Evolutionary conservation across 2,329 filamentous ascomycete genomes (phyloP).

Genomic region (Drechmeria coniospora): DNA sequence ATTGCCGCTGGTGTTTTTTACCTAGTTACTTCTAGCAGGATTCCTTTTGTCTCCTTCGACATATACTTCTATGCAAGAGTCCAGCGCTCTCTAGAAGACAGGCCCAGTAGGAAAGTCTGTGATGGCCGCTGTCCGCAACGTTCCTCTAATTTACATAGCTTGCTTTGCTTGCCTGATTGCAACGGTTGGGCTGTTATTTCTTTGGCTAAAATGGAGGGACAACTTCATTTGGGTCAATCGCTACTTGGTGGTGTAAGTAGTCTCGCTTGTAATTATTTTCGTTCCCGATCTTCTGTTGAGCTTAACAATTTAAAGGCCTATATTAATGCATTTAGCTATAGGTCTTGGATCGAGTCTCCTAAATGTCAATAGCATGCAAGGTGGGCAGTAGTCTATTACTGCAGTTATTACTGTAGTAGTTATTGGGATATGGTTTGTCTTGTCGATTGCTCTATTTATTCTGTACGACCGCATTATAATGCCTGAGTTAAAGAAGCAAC

Average conservation of each 20-base stretch:
- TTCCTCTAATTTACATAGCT: constrained; percentile 2
- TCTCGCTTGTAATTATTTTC: not conserved
- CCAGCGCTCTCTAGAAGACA: not conserved
- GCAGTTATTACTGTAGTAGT: constrained; percentile 1
- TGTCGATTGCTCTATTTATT: constrained; percentile 1
- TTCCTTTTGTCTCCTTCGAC: constrained; percentile 2
- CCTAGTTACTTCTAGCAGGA: constrained; percentile 1
- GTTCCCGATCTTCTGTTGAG: not conserved
- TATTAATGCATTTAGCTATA: constrained; percentile 1
- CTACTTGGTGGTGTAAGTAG: constrained; percentile 1
- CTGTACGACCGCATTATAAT: constrained; percentile 1
- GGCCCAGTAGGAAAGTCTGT: constrained; percentile 1
- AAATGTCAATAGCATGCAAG: constrained; percentile 3
- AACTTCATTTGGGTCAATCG: constrained; percentile 3
- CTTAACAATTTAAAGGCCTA: not conserved
- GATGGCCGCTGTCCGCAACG: constrained; percentile 1
- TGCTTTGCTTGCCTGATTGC: constrained; percentile 2
- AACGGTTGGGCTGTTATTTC: not conserved
- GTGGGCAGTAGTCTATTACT: constrained; percentile 2
- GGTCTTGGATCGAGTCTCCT: constrained; percentile 2
- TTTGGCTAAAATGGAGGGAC: constrained; percentile 1
- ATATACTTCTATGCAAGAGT: constrained; percentile 1
- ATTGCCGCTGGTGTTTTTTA: constrained; percentile 1
- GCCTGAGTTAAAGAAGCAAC: constrained; percentile 1
- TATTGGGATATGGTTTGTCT: constrained; percentile 1